Base-by-base conservation (phyloP, 768 basidiomycete species). In the Lactarius hengduanensis region DNA sequence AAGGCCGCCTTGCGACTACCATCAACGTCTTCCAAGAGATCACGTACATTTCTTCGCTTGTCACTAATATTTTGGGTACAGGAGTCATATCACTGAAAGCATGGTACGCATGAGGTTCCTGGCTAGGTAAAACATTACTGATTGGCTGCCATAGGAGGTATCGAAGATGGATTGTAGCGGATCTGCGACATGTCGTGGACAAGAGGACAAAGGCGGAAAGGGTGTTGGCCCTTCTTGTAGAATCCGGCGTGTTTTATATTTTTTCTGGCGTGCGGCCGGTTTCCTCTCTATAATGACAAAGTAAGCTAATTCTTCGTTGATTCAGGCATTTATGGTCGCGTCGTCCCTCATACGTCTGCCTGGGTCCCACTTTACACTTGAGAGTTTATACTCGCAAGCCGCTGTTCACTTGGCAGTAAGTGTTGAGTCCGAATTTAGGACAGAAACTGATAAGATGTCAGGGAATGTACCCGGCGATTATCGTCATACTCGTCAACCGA, bases 401-500 rank as follows among this genome's bases (percentile, higher is more conserved):
- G 34, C 22, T 28, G 57, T 58, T 22, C 57, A 58, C 22, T 11
- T 58, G 13, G 34, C 57, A 16, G 57, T 58, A 26, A 40, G 57
- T 56, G 5, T 20, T 10, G 10, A 3, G 3, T n/a, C 55, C 9
- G 5, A 13, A 32, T 32, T 56, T 20, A n/a, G 30, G 10, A 34
- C 32, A 7, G 28, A 10, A 4, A n/a, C 32, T n/a, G 20, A 56
- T 32, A 4, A 20, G 3, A 15, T 10, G 7, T 20, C 36, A 58
- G 57, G 57, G 38, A 16, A 34, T 58, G 13, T 58, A 58, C 36
- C 36, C 57, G 15, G 13, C 26, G 22, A n/a, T 22, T n/a, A 8
- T 58, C n/a, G 38, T 58, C 34, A 22, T 58, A 22, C 57, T 58
- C n/a, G 38, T 58, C n/a, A 40, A 40, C 36, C 57, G 57, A 41